Base-by-base conservation (phyloP, 2,329 filamentous ascomycete genomes). In the Fusarium sp. region DNA sequence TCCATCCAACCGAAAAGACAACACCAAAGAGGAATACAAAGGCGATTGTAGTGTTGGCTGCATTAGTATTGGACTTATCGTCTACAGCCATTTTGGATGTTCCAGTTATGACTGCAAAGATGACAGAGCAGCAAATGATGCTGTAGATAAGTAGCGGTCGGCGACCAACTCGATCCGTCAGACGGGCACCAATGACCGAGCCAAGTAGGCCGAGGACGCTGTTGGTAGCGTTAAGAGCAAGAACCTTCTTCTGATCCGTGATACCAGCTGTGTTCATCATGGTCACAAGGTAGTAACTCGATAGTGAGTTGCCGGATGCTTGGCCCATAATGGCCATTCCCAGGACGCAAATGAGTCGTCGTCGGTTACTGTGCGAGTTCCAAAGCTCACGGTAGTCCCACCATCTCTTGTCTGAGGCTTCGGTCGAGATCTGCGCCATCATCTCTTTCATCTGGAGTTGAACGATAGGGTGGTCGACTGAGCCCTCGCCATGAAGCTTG, bases 271-370 rank as follows among this genome's bases (percentile, higher is more conserved):
- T 69, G 36, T 73, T 68, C 57, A 73, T 67, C 64, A 84, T 82
- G 8, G 82, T 82, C 31, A 88, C 83, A 71, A 90, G 87, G 73
- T 90, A 81, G 63, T 88, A 88, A 2, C 83, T 82, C 14, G 81
- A 80, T 10, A 85, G 75, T 1, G 81, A 82, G 75, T 86, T 85
- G 6, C 84, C 86, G 6, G 81, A 82, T 61, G 85, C 83, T 73
- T 89, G 86, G 2, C 84, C 84, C 69, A 89, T 87, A 45, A 85
- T 80, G 7, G 84, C 82, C 77, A 88, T 85, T 21, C 82, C 82
- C 5, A 84, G 74, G 34, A 86, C 85, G 66, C 84, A 85, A 39
- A 84, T 79, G 13, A 89, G 81, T 19, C 86, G 83, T 57, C 85
- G 84, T 14, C 83, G 79, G 5, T 83, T 80, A 2, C 81, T 81